Conservation (phyloP, 108 stramenopile species). For the Aurantiochytrium sp. region DNA sequence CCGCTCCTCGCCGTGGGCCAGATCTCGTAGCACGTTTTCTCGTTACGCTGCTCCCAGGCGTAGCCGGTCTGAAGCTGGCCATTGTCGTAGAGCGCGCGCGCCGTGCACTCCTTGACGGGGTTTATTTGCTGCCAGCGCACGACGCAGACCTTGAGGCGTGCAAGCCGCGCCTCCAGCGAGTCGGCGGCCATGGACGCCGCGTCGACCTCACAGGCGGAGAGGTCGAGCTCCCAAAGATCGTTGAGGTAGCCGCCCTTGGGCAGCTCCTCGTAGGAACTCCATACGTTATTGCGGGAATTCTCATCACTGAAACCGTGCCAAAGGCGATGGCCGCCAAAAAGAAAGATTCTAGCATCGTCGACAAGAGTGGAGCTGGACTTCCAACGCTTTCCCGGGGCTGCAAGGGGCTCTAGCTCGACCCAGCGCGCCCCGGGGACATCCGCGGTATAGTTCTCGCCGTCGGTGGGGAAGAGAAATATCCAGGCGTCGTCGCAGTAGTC, state of each 20-base stretch:
- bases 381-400: conserved; percentile 6
- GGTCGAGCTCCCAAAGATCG: conserved; percentile 67
- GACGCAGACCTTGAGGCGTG: neutral
- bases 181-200: neutral
- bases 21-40: conserved; percentile 53
- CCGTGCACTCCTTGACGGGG: conserved; percentile 50
- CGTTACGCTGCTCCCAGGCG: conserved; percentile 62
- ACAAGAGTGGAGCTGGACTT: neutral
- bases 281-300: conserved; percentile 65
- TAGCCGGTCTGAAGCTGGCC: conserved; percentile 57
- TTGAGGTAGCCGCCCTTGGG: conserved; percentile 71
- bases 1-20: conserved; percentile 69
- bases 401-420: neutral
- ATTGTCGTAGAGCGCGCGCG: conserved; percentile 41
- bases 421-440: neutral
- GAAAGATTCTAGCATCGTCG: conserved; percentile 40
- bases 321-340: conserved; percentile 78
- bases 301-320: conserved; percentile 75
- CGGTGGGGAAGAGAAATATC: conserved; percentile 46
- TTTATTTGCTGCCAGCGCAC: neutral
- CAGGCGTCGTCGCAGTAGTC: conserved; percentile 80
- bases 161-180: neutral
- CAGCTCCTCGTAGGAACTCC: conserved; percentile 49
- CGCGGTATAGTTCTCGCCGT: neutral
- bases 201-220: conserved; percentile 29